Conservation (phyloP, 139 green algal genomes). For the Desmodesmus armatus region DNA sequence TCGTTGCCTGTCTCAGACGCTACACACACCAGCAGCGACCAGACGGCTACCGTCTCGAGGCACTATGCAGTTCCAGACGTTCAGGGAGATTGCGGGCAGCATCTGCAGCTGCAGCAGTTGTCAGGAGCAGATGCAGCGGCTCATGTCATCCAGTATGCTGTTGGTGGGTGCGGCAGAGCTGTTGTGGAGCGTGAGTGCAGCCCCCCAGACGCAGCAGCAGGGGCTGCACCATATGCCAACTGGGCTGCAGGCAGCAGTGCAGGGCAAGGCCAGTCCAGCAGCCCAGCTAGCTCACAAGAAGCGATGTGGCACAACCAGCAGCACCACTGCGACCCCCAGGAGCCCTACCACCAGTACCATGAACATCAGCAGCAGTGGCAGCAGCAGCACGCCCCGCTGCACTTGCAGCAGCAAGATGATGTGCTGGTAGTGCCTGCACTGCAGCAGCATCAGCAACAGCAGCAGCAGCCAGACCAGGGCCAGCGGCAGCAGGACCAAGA, state of each 20-base stretch:
- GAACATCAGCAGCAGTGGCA: not conserved
- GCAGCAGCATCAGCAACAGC: conserved; percentile 20
- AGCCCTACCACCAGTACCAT: not conserved
- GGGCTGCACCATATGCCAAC: not conserved
- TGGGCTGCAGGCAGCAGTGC: not conserved
- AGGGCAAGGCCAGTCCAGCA: not conserved
- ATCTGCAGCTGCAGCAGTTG: too few species aligned
- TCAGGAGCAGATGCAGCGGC: too few species aligned
- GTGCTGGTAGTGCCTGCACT: not conserved
- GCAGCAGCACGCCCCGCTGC: not conserved
- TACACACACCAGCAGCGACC: too few species aligned
- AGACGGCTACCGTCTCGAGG: too few species aligned
- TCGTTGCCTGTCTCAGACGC: too few species aligned
- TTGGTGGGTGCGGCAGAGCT: not conserved
- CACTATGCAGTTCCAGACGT: too few species aligned
- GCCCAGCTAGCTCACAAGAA: not conserved
- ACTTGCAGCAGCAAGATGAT: not conserved
- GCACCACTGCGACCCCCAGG: not conserved
- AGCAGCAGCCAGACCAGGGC: not conserved
- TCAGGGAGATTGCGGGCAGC: too few species aligned
- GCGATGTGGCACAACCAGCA: not conserved
- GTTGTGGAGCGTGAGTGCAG: not conserved
- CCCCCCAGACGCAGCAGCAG: not conserved
- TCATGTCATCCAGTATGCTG: not conserved
- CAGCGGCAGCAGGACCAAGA: not conserved